Evolutionary conservation across 2,329 filamentous ascomycete species (phyloP).

Genomic region (Dactylonectria estremocensis): DNA sequence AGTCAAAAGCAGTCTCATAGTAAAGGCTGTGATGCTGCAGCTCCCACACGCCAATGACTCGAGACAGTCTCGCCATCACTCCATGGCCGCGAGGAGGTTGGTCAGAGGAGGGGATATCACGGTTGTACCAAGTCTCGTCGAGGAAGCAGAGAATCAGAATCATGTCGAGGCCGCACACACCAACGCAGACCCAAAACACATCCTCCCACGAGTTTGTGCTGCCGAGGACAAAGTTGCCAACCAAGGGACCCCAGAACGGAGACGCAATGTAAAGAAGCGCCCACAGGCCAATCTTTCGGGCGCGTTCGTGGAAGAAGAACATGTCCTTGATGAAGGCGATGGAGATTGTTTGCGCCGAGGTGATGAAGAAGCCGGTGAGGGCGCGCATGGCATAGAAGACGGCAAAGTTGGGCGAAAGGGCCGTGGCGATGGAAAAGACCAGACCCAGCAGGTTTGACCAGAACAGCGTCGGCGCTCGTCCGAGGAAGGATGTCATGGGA

Average conservation of each 20-base stretch:
- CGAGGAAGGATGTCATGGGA: slow-evolving; percentile 37
- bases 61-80: slow-evolving; percentile 42
- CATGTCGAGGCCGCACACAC: slow-evolving; percentile 56
- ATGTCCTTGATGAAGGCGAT: slow-evolving; percentile 71
- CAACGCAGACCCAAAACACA: slow-evolving; percentile 64
- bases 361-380: slow-evolving; percentile 60
- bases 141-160: slow-evolving; percentile 59
- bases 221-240: slow-evolving; percentile 65
- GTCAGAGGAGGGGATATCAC: slow-evolving; percentile 53
- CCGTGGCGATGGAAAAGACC: slow-evolving; percentile 31
- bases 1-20: slow-evolving; percentile 26
- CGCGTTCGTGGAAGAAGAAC: slow-evolving; percentile 73
- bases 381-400: slow-evolving; percentile 35
- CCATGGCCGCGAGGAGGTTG: slow-evolving; percentile 55
- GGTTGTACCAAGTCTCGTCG: slow-evolving; percentile 67
- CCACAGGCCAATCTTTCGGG: slow-evolving; percentile 66
- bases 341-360: slow-evolving; percentile 60
- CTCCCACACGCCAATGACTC: slow-evolving; percentile 37
- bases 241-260: slow-evolving; percentile 62
- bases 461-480: slow-evolving; percentile 39
- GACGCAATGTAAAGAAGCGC: slow-evolving; percentile 58
- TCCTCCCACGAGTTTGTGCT: slow-evolving; percentile 60
- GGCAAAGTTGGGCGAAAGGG: slow-evolving; percentile 28
- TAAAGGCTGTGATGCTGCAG: slow-evolving; percentile 35
- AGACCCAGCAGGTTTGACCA: slow-evolving; percentile 39